Evolutionary conservation across 305 asterid genomes (phyloP).

Genomic region (Fraxinus angustifolia): DNA sequence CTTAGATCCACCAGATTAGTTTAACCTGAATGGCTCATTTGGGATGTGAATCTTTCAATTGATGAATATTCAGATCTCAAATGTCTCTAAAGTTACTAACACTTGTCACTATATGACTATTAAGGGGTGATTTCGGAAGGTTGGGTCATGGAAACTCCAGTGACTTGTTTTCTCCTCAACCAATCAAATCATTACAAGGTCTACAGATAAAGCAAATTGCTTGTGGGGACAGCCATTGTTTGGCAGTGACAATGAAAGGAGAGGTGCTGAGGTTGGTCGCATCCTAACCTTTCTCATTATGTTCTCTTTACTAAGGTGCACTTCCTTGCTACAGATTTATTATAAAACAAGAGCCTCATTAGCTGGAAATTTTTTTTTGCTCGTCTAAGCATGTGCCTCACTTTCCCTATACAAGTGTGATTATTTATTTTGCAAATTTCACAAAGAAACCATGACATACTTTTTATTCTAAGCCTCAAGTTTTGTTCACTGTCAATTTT

Average conservation of each 20-base stretch:
- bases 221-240: constrained; percentile 98
- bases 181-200: constrained; percentile 77
- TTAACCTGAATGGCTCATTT: neutral
- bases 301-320: neutral
- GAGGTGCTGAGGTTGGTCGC: constrained; percentile 79
- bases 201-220: constrained; percentile 83
- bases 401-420: neutral
- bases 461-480: neutral
- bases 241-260: constrained; percentile 97
- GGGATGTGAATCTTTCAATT: neutral
- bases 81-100: neutral
- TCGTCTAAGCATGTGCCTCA: neutral
- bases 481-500: neutral
- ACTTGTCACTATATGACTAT: constrained; percentile 11
- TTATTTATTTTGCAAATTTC: neutral
- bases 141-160: constrained; percentile 97
- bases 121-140: constrained; percentile 99
- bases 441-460: neutral
- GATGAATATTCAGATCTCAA: neutral
- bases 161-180: constrained; percentile 89
- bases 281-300: neutral
- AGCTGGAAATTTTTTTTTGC: neutral
- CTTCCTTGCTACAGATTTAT: neutral
- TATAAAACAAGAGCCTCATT: neutral
- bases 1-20: neutral